A percentile compares a stretch with the other conserved stretches of the same genome.
Evolutionary conservation across 2,329 filamentous ascomycete species (phyloP).

Genomic region (Rutstroemia sp.): DNA sequence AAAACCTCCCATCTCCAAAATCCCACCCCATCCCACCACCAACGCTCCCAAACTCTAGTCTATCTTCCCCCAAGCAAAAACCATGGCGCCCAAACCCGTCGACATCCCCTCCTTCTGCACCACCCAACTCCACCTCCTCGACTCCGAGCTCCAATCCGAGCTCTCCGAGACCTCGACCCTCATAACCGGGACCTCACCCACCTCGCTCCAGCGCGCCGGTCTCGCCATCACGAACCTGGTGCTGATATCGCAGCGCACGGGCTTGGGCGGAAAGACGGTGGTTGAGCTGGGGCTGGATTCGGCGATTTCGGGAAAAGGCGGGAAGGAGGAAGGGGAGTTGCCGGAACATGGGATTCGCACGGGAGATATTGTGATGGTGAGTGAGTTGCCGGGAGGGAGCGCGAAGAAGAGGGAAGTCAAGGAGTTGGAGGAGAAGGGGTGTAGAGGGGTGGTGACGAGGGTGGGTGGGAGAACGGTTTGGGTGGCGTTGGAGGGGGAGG

Average conservation of each 20-base stretch:
- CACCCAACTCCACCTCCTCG: slow-evolving; percentile 64
- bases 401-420: slow-evolving; percentile 55
- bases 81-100: slow-evolving; percentile 34
- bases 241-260: slow-evolving; percentile 71
- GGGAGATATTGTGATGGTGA: slow-evolving; percentile 71
- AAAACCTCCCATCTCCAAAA: not conserved
- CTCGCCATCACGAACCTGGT: slow-evolving; percentile 71
- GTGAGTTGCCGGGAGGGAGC: slow-evolving; percentile 65
- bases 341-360: slow-evolving; percentile 69
- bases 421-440: slow-evolving; percentile 61
- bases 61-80: not conserved
- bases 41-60: not conserved
- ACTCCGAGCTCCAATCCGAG: slow-evolving; percentile 65
- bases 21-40: not conserved
- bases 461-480: slow-evolving; percentile 51
- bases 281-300: slow-evolving; percentile 70
- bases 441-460: slow-evolving; percentile 62
- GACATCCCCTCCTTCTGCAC: slow-evolving; percentile 63
- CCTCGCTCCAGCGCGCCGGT: slow-evolving; percentile 66
- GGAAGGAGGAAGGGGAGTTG: slow-evolving; percentile 39
- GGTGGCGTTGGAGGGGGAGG: slow-evolving; percentile 60
- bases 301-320: slow-evolving; percentile 39
- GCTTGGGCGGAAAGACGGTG: slow-evolving; percentile 84
- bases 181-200: slow-evolving; percentile 60
- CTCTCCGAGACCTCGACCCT: slow-evolving; percentile 61